Evolutionary conservation across 2,329 filamentous ascomycete species (phyloP), one percentile per base, ranked within the genome.

Genomic region (Fusarium clavum): DNA sequence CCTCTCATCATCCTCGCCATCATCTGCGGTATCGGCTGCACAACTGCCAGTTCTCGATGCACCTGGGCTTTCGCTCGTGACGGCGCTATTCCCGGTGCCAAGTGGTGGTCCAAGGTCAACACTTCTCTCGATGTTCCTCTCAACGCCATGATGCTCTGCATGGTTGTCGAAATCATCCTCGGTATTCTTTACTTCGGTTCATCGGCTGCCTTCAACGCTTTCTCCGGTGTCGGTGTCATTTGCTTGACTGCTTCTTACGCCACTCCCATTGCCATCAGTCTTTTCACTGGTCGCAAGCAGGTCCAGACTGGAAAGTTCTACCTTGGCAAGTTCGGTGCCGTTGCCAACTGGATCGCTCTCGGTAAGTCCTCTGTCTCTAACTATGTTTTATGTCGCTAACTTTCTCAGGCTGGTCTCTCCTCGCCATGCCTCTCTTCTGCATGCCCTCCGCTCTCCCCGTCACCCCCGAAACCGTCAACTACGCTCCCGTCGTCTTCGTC

Each of bases 391-490:
- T 46, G 27, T 64, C 48, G 29, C 72, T 76, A 49, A 72, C 55
- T 44, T 49, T 16, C 56, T 71, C 22, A 90, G 87, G 81, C 55
- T 93, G 91, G 91, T 90, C 88, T 57, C 72, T 85, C 16, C 85
- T 94, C 57, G 90, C 90, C 38, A 87, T 93, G 55, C 90, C 91
- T 2, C 86, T 93, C 18, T 93, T 93, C 83, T 93, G 89, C 79
- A 92, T 92, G 89, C 91, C 90, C 1, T 85, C 88, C 0, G 79
- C 80, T 45, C 81, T 92, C n/a, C 88, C 88, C 8, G 88, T 91
- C 41, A 85, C 84, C 1, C 79, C 76, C 30, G 77, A 80, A 20
- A 85, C 83, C 41, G 90, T 93, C 83, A 94, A 94, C 83, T 94
- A 92, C 78, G 91, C 91, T 3, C 89, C 89, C 16, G 91, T 90